A percentile compares a stretch with the other conserved stretches of the same genome.
These are phyloP conservation scores for Pseudogymnoascus sp. DNA, from an alignment of 2,329 filamentous ascomycete genomes.

Conservation along the genomic window DNA sequence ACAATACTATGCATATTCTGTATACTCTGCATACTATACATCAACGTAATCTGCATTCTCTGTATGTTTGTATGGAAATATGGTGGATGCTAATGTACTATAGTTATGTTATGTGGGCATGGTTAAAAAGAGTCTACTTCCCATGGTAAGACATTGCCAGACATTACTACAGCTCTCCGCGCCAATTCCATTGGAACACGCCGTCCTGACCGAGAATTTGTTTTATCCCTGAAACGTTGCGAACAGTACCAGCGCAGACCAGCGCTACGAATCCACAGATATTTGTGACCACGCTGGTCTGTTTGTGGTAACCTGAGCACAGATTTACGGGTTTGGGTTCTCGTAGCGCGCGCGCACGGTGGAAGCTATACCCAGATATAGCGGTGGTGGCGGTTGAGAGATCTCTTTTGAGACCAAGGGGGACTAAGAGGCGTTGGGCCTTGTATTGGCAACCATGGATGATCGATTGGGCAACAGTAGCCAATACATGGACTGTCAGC, in stretches of 20 bases:
- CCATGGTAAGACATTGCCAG: not conserved
- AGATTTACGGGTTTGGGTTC: not conserved
- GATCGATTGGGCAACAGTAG: not conserved
- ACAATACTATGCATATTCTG: not conserved
- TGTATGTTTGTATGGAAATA: not conserved
- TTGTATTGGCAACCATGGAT: not conserved
- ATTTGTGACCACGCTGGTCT: not conserved
- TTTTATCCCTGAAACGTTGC: not conserved
- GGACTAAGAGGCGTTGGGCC: not conserved
- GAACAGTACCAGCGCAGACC: not conserved
- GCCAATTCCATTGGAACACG: not conserved
- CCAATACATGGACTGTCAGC: not conserved
- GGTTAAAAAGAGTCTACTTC: not conserved
- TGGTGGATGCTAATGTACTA: not conserved
- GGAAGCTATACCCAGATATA: not conserved
- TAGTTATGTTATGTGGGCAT: not conserved
- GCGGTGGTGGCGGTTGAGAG: not conserved
- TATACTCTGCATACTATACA: not conserved
- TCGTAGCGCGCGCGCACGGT: not conserved
- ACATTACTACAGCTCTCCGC: not conserved
- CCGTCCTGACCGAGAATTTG: not conserved
- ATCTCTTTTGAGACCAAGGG: not conserved
- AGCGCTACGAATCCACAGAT: not conserved
- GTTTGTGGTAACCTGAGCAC: not conserved
- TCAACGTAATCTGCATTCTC: not conserved